Evolutionary conservation across 2,329 filamentous ascomycete species (phyloP).

Genomic region (Colletotrichum orbiculare): DNA sequence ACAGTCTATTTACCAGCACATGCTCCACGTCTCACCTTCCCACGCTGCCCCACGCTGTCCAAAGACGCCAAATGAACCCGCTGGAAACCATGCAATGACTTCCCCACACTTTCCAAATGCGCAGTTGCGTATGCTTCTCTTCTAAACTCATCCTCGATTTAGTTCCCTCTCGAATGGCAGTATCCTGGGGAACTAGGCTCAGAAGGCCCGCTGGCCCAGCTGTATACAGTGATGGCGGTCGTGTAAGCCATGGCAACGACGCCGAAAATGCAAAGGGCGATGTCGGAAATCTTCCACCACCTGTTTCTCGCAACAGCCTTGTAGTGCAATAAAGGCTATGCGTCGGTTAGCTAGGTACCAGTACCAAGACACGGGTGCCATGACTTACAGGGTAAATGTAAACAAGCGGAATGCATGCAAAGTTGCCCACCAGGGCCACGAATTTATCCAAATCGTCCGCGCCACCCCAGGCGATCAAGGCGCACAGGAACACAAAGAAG

Average conservation of each 20-base stretch:
- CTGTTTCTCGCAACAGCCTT: slow-evolving; percentile 78
- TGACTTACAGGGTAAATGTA: slow-evolving; percentile 92
- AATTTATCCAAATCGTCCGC: slow-evolving; percentile 90
- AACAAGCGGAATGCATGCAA: slow-evolving; percentile 80
- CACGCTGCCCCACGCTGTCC: slow-evolving; percentile 25
- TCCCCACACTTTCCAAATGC: slow-evolving; percentile 28
- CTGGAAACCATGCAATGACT: slow-evolving; percentile 35
- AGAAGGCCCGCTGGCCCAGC: slow-evolving; percentile 76
- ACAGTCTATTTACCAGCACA: slow-evolving; percentile 36
- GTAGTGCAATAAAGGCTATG: slow-evolving; percentile 88
- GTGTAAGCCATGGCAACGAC: slow-evolving; percentile 92
- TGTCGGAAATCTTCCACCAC: slow-evolving; percentile 77
- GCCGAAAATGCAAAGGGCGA: slow-evolving; percentile 83
- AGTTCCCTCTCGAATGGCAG: slow-evolving; percentile 56
- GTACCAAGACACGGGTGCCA: slow-evolving; percentile 24
- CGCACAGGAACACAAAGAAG: slow-evolving; percentile 88
- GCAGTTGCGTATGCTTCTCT: slow-evolving; percentile 3
- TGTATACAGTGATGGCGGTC: slow-evolving; percentile 84
- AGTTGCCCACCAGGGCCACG: slow-evolving; percentile 77
- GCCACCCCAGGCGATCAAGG: slow-evolving; percentile 89
- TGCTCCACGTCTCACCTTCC: slow-evolving; percentile 3
- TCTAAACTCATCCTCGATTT: neutral
- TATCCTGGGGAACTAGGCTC: slow-evolving; percentile 62
- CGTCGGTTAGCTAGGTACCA: slow-evolving; percentile 45
- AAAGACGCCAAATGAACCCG: slow-evolving; percentile 20